These are phyloP conservation scores for Alternaria burnsii DNA, from an alignment of 2,329 filamentous ascomycete species.

Conservation along the genomic window DNA sequence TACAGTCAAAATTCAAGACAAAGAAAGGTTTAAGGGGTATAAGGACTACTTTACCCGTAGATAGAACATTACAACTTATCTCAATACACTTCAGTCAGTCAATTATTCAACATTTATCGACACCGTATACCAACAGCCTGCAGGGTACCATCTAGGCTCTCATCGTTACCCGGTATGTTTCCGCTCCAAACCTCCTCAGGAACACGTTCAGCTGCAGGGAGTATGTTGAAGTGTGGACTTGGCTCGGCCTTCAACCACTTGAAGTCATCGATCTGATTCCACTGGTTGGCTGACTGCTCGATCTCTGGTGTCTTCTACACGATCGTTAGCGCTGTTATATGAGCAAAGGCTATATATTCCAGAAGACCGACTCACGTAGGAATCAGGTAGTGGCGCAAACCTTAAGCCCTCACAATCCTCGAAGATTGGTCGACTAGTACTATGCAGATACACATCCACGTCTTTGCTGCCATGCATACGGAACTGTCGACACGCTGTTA, in stretches of 20 bases:
- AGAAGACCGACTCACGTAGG: conserved; percentile 66
- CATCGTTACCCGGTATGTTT: conserved; percentile 57
- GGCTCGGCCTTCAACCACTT: conserved; percentile 90
- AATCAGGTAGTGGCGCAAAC: conserved; percentile 77
- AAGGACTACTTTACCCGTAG: too few relatives aligned
- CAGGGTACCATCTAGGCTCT: conserved; percentile 28
- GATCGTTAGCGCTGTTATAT: background rate
- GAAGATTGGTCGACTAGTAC: conserved; percentile 87
- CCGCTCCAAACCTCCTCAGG: conserved; percentile 69
- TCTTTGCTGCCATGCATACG: conserved; percentile 87
- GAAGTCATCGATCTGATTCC: conserved; percentile 95
- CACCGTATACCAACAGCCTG: conserved; percentile 11
- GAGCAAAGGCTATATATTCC: background rate
- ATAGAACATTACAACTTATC: too few relatives aligned
- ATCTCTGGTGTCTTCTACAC: conserved; percentile 34
- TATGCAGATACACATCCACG: conserved; percentile 84
- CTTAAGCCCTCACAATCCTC: conserved; percentile 82
- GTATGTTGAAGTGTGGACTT: conserved; percentile 85
- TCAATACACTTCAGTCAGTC: too few relatives aligned
- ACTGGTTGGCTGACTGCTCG: conserved; percentile 66
- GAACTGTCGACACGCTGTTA: conserved; percentile 80
- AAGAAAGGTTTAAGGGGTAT: too few relatives aligned
- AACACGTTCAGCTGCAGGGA: conserved; percentile 69
- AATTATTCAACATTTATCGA: background rate
- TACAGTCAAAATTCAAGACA: too few relatives aligned